phyloP scores from a whole-genome alignment of 345 rosid genomes.

The Moringa oleifera region DNA sequence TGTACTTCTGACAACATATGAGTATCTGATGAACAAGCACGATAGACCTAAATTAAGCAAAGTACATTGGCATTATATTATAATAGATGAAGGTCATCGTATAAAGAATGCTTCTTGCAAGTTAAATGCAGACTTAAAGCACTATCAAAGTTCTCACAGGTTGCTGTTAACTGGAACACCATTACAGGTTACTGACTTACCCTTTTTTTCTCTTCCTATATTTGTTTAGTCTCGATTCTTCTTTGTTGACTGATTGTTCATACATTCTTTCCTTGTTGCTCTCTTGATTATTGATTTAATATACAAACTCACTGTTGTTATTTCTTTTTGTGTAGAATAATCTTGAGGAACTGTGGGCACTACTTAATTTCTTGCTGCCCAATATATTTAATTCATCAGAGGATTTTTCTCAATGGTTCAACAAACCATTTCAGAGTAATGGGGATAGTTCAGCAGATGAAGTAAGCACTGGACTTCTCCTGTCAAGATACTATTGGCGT shows the following conservation, averaged over 20 bases:
- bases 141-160: constrained; percentile 79
- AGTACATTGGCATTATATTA: constrained; percentile 84
- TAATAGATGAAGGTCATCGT: constrained; percentile 97
- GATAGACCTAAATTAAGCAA: constrained; percentile 91
- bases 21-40: constrained; percentile 94
- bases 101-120: constrained; percentile 97
- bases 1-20: constrained; percentile 86
- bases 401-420: constrained; percentile 97
- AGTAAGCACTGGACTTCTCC: constrained; percentile 37
- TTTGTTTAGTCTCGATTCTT: neutral
- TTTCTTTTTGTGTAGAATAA: constrained; percentile 53
- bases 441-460: constrained; percentile 83
- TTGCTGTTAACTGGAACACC: constrained; percentile 91
- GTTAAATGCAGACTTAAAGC: constrained; percentile 89
- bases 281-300: constrained; percentile 2
- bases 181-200: constrained; percentile 48
- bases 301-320: constrained; percentile 14
- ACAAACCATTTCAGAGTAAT: constrained; percentile 86
- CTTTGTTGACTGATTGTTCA: neutral
- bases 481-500: constrained; percentile 2
- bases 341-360: constrained; percentile 94
- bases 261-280: constrained; percentile 6
- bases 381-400: constrained; percentile 91
- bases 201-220: neutral
- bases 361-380: constrained; percentile 86